These are phyloP conservation scores for Nematocida parisii DNA, from an alignment of 371 early-diverging fungal genomes.

Conservation along the genomic window DNA sequence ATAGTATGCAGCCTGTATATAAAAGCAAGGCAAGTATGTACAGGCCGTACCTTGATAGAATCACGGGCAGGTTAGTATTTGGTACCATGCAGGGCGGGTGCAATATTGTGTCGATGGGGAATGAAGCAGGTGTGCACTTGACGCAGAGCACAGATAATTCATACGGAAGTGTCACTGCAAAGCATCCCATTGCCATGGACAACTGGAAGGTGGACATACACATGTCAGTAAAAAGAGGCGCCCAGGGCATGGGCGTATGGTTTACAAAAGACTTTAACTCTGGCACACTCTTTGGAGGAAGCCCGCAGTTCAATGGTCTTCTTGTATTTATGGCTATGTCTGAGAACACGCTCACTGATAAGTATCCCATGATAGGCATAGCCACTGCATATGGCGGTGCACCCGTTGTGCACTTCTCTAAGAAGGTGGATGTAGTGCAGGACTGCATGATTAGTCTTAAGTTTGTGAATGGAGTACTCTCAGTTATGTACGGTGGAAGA, in stretches of 20 bases:
- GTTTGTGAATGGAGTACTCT: neutral
- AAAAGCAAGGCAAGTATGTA: constrained; percentile 20
- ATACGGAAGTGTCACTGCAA: constrained; percentile 14
- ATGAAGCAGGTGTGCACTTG: constrained; percentile 18
- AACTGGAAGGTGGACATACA: constrained; percentile 34
- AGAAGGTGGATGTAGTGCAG: neutral
- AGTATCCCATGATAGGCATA: neutral
- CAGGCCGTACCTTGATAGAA: constrained; percentile 33
- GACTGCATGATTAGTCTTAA: neutral
- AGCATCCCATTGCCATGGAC: neutral
- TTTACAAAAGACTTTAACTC: neutral
- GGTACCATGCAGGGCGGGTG: constrained; percentile 5
- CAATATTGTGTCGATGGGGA: constrained; percentile 24
- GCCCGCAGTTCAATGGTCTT: neutral
- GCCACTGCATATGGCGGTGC: constrained; percentile 4
- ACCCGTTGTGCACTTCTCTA: constrained; percentile 5
- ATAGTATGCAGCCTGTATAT: neutral
- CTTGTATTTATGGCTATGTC: constrained; percentile 3
- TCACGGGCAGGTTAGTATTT: constrained; percentile 8
- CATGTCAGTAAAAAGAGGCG: neutral
- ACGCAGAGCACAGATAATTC: neutral
- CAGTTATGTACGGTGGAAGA: constrained; percentile 3
- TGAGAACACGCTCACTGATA: neutral
- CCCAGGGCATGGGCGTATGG: constrained; percentile 40
- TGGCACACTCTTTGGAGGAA: constrained; percentile 37